Evolutionary conservation across 2,329 filamentous ascomycete genomes (phyloP), one percentile per base, ranked within the genome.

Genomic region (Arthrobotrys sphaeroides): DNA sequence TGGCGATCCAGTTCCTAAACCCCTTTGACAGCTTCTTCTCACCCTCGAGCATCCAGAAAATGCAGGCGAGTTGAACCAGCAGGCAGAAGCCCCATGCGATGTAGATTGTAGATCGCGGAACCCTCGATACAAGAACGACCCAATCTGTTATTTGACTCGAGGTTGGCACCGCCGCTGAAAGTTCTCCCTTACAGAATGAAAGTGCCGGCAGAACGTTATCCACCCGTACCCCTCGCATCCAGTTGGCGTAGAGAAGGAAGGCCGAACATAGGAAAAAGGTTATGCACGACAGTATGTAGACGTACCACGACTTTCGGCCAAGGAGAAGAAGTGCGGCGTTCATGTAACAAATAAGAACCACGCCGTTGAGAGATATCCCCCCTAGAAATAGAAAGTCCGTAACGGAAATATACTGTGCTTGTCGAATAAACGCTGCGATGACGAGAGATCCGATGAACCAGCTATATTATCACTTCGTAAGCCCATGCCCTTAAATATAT

Each of bases 361-460:
- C 45, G 2, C 72, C 72, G 22, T 75, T 75, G 5, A 75, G 51
- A 20, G 72, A 75, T 31, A 75, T 75, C 9, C 72, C 72, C 1
- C 72, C 72, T 2, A 75, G 47, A 28, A 75, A 75, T 26, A 75
- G 57, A 40, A 75, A 75, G 22, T 75, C 72, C n/a, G 72, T 75
- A n/a, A 75, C 64, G 1, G 72, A 75, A 7, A 75, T 67, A 20
- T 33, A 59, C n/a, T 53, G 47, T 16, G 28, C 38, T 26, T 62
- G 72, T 13, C 72, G 72, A 51, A 75, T 75, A n/a, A 67, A 67
- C 24, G 72, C 64, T n/a, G 72, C 72, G 9, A 68, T 69, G 26
- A 75, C 72, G 20, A 75, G 72, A 9, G 72, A 68, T 0, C 72
- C 72, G 10, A 75, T 69, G 55, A 75, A 75, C 72, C 72, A 75